Evolutionary conservation across 1,139 yeast species (phyloP).

Genomic region (Candida pseudoviswanathii): DNA sequence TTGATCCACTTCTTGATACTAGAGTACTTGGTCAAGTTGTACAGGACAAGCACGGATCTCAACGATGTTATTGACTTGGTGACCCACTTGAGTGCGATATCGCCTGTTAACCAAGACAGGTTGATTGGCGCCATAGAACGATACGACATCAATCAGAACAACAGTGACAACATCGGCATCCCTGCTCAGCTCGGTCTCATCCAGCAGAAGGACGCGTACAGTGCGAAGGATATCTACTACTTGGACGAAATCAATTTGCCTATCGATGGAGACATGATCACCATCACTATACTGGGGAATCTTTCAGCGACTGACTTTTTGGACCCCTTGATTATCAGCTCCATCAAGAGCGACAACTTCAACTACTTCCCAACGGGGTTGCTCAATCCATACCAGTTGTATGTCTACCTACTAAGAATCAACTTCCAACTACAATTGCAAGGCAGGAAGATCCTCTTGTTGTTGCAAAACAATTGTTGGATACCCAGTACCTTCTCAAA

Average conservation of each 20-base stretch:
- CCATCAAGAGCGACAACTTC: conserved; percentile 2
- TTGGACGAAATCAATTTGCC: conserved; percentile 13
- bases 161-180: not conserved
- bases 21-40: conserved; percentile 11
- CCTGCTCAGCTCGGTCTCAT: conserved; percentile 5
- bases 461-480: conserved; percentile 13
- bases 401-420: conserved; percentile 13
- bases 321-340: conserved; percentile 19
- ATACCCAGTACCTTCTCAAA: conserved; percentile 17
- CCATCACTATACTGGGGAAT: conserved; percentile 17
- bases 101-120: conserved; percentile 5
- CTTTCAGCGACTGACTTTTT: conserved; percentile 20
- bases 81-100: conserved; percentile 5
- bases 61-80: conserved; percentile 10
- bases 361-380: conserved; percentile 17
- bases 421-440: conserved; percentile 14
- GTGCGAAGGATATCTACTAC: conserved; percentile 13
- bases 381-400: conserved; percentile 16
- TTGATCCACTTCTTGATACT: conserved; percentile 6
- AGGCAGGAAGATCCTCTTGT: conserved; percentile 11
- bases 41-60: conserved; percentile 4
- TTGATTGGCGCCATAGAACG: conserved; percentile 1
- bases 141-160: not conserved
- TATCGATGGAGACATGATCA: conserved; percentile 5
- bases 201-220: conserved; percentile 7